Conservation (phyloP, 257 asterid genomes). For the Rehmannia glutinosa region DNA sequence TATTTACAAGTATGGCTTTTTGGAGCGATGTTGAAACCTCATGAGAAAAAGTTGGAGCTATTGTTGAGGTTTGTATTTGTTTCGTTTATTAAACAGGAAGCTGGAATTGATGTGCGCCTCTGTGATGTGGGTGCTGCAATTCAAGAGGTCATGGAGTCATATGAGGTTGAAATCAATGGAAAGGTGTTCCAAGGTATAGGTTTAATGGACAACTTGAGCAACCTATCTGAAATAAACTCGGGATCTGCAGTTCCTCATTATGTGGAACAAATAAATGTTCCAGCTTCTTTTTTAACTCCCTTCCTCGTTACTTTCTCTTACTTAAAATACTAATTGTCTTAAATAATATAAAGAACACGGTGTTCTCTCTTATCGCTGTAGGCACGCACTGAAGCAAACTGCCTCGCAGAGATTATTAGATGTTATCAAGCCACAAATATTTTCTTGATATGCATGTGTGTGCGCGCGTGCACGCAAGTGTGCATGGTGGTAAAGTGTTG, state of each 20-base stretch:
- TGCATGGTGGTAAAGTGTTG: neutral
- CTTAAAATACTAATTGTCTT: neutral
- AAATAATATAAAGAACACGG: neutral
- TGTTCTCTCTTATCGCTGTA: neutral
- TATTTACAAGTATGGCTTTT: slow-evolving; percentile 13
- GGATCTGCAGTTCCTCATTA: neutral
- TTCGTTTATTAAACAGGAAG: slow-evolving; percentile 47
- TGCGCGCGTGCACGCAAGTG: neutral
- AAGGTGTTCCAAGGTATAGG: slow-evolving; percentile 79
- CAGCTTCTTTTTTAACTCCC: neutral
- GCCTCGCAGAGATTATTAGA: neutral
- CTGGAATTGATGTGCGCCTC: slow-evolving; percentile 96
- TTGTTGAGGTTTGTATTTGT: neutral
- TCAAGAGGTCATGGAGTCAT: slow-evolving; percentile 99
- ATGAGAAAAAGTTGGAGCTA: slow-evolving; percentile 10
- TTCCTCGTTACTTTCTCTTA: neutral
- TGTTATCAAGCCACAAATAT: neutral
- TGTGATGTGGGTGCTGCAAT: slow-evolving; percentile 99
- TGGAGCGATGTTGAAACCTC: slow-evolving; percentile 3
- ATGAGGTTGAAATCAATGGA: slow-evolving; percentile 97
- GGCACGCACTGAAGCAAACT: neutral
- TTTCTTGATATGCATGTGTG: neutral
- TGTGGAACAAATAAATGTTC: neutral
- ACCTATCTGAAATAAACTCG: neutral
- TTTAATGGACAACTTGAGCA: slow-evolving; percentile 6